Evolutionary conservation across 225 moss, liverwort and hornwort species (phyloP).

Genomic region (Anthoceros angustus): DNA sequence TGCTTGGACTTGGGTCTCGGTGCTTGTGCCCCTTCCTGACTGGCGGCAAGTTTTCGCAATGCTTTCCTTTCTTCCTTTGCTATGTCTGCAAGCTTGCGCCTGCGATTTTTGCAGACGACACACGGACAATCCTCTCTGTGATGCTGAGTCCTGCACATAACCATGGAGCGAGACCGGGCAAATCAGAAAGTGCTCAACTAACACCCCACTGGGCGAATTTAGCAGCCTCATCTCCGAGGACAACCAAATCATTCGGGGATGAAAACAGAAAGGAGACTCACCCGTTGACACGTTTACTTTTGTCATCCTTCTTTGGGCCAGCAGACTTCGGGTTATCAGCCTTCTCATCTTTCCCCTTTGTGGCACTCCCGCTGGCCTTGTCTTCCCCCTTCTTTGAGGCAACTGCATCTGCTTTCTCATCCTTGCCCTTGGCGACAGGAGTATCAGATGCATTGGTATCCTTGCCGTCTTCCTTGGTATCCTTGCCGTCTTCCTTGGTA

Average conservation of each 20-base stretch:
- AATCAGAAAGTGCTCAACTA: background rate
- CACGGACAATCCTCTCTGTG: conserved; percentile 1
- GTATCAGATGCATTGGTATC: too few relatives aligned
- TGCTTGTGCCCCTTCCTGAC: background rate
- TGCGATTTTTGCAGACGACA: background rate
- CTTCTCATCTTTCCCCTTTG: background rate
- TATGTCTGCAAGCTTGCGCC: background rate
- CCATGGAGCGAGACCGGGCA: too few relatives aligned
- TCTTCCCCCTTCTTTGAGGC: conserved; percentile 1
- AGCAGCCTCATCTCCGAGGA: too few relatives aligned
- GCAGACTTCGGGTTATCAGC: too few relatives aligned
- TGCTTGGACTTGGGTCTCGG: background rate
- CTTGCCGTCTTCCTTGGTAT: too few relatives aligned
- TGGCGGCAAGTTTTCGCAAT: background rate
- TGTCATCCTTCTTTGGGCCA: background rate
- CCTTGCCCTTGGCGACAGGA: too few relatives aligned
- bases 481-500: too few relatives aligned
- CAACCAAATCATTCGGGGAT: background rate
- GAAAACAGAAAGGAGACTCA: background rate
- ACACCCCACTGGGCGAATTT: too few relatives aligned
- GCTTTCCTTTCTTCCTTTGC: background rate
- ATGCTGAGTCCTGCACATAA: conserved; percentile 3
- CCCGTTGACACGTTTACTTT: background rate
- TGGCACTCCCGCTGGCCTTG: background rate
- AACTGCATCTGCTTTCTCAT: too few relatives aligned